Evolutionary conservation across 768 basidiomycete genomes (phyloP).

Genomic region (Lactarius evosmus): DNA sequence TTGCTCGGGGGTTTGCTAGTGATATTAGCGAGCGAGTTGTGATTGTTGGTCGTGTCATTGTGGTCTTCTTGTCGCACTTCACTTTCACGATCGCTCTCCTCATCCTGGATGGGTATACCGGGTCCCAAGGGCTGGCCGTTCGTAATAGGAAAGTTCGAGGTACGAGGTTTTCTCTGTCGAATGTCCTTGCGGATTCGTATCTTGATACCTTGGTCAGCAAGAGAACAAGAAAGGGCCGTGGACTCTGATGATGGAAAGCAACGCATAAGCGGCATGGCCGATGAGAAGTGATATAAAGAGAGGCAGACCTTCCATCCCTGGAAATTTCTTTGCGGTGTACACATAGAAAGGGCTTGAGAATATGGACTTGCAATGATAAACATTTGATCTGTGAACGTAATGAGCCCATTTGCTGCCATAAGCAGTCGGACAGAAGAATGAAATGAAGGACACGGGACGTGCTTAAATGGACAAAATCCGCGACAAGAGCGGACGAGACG

Average conservation of each 20-base stretch:
- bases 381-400: slow-evolving; percentile 56
- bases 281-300: background rate
- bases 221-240: slow-evolving; percentile 80
- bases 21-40: slow-evolving; percentile 23
- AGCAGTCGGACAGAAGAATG: background rate
- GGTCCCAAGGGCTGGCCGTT: slow-evolving; percentile 18
- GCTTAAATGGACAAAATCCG: slow-evolving; percentile 9
- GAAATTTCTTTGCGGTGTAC: slow-evolving; percentile 95
- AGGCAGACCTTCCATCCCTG: slow-evolving; percentile 85
- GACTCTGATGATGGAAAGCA: slow-evolving; percentile 53
- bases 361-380: slow-evolving; percentile 87
- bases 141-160: slow-evolving; percentile 22
- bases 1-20: slow-evolving; percentile 14
- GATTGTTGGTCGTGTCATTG: slow-evolving; percentile 22
- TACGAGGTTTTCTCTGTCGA: slow-evolving; percentile 66
- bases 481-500: slow-evolving; percentile 12
- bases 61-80: slow-evolving; percentile 25
- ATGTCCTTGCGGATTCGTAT: slow-evolving; percentile 93
- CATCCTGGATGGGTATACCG: slow-evolving; percentile 23
- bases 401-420: background rate
- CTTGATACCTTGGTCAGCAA: slow-evolving; percentile 96
- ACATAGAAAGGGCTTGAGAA: slow-evolving; percentile 90
- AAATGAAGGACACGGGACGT: slow-evolving; percentile 23
- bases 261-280: slow-evolving; percentile 11
- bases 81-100: slow-evolving; percentile 27